A percentile compares a stretch with the other conserved stretches of the same genome.
Conservation (phyloP, 78 protist species). For the Polysphondylium violaceum region DNA sequence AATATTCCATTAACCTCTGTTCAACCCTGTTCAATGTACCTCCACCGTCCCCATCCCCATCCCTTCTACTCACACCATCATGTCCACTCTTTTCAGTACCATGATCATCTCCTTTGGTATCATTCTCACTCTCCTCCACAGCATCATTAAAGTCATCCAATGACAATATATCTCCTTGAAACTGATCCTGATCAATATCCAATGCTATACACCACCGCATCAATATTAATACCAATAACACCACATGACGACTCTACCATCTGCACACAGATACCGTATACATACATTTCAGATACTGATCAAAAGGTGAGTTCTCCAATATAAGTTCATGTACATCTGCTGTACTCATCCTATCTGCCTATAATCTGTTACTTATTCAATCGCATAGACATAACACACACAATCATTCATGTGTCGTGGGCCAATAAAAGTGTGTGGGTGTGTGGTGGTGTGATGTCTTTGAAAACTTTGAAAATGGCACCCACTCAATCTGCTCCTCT, state of each 20-base stretch:
- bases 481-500: no score
- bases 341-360: no score
- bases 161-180: conserved; percentile 20
- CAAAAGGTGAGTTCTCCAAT: conserved; percentile 44
- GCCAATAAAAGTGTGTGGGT: no score
- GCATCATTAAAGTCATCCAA: conserved; percentile 14
- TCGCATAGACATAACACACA: no score
- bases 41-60: neutral
- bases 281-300: conserved; percentile 36
- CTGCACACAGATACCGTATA: no score
- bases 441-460: no score
- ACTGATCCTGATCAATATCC: neutral
- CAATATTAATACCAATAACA: no score
- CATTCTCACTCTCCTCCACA: neutral
- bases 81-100: neutral
- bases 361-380: no score
- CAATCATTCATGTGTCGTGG: no score
- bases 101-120: neutral
- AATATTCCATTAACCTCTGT: neutral
- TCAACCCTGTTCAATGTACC: neutral
- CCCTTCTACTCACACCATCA: no score
- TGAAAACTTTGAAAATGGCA: no score
- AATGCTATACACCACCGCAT: conserved; percentile 10
- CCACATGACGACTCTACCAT: no score
- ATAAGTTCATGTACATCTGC: conserved; percentile 20